Conservation (phyloP, 345 rosid species). For the Aurinia saxatilis region DNA sequence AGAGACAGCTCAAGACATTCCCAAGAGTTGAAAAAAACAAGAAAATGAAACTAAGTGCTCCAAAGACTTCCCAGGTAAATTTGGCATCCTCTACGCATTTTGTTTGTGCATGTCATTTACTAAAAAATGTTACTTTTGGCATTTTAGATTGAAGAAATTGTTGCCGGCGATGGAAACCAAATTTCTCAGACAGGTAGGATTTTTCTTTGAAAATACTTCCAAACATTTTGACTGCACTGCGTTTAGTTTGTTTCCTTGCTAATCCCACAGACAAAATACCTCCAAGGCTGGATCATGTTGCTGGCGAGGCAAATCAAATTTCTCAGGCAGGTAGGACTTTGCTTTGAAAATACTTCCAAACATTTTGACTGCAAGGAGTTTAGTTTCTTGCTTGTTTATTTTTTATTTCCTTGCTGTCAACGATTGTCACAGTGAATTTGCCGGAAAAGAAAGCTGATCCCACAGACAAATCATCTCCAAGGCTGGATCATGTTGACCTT, state of each 20-base stretch:
- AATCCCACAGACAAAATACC: conserved; percentile 5
- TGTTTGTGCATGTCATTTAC: neutral
- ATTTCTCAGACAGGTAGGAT: conserved; percentile 33
- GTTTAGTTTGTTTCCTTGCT: neutral
- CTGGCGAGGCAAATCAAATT: too few relatives aligned
- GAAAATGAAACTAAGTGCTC: conserved; percentile 42
- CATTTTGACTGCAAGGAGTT: neutral
- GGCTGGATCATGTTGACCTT: conserved; percentile 20
- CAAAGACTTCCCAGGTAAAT: conserved; percentile 40
- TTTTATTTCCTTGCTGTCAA: conserved; percentile 5
- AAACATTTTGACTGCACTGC: neutral
- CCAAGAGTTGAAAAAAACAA: conserved; percentile 46
- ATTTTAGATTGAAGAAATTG: conserved; percentile 40
- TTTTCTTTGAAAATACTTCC: neutral
- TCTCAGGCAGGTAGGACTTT: too few relatives aligned
- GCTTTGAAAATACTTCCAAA: neutral
- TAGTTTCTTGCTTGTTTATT: neutral
- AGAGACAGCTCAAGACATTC: conserved; percentile 44
- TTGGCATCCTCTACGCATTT: neutral
- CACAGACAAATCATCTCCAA: conserved; percentile 6
- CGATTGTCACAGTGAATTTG: conserved; percentile 21
- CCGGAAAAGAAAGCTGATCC: conserved; percentile 16
- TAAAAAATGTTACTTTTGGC: neutral
- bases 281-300: conserved; percentile 19
- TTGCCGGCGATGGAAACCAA: conserved; percentile 10